Percentiles rank a stretch among this genome's conserved stretches.
Evolutionary conservation across 2,329 filamentous ascomycete genomes (phyloP).

Genomic region (Aspergillus sp.): DNA sequence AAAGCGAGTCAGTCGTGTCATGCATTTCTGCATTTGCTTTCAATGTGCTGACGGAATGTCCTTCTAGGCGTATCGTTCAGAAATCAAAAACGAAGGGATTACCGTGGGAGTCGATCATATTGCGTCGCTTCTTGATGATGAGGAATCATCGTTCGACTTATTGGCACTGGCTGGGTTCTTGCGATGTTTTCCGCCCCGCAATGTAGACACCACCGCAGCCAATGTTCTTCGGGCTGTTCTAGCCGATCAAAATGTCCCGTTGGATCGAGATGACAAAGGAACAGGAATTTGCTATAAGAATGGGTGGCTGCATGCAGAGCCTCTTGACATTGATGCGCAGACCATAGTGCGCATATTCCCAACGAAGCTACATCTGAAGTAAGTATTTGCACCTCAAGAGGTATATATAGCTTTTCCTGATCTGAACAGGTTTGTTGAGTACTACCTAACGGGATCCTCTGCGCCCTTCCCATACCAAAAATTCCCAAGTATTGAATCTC

Average conservation of each 20-base stretch:
- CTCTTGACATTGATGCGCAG: conserved; percentile 1
- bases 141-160: not conserved
- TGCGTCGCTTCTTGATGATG: not conserved
- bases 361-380: conserved; percentile 8
- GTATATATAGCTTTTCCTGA: not conserved
- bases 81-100: not conserved
- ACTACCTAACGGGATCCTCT: conserved; percentile 2
- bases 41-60: not conserved
- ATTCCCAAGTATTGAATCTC: conserved; percentile 4
- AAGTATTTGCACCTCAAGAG: not conserved
- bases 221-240: conserved; percentile 6
- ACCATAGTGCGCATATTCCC: conserved; percentile 5
- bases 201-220: not conserved
- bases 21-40: not conserved
- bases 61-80: not conserved
- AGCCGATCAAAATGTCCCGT: conserved; percentile 4
- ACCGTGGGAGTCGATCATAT: not conserved
- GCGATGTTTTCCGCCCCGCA: not conserved
- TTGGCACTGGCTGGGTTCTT: not conserved
- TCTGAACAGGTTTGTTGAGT: conserved; percentile 7
- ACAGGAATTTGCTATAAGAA: conserved; percentile 4
- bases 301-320: conserved; percentile 7
- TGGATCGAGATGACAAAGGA: conserved; percentile 5
- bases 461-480: conserved; percentile 6
- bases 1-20: not conserved